Base-by-base conservation (phyloP, 1,284 basidiomycete genomes). In the Garcileccinum viscosum region DNA sequence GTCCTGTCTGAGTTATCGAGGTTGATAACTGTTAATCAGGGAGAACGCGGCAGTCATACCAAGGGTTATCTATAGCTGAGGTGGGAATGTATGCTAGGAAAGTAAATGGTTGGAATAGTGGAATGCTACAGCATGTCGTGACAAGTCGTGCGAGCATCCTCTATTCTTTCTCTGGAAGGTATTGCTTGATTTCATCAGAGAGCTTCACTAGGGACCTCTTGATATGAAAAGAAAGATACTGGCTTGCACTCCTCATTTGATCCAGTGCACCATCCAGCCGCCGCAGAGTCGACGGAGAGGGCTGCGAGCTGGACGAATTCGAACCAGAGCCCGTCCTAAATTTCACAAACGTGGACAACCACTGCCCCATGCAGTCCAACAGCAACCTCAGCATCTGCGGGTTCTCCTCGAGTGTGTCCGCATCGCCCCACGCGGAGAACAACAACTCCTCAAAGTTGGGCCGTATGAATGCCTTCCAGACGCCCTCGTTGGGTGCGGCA, bases 361-460 rank as follows among this genome's bases (percentile, higher is more conserved):
- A 68, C 22, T 50, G 62, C 12, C 47, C 14, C 17, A 60, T 59
- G 33, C 67, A 68, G 53, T 69, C 61, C 50, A 68, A 32, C 17
- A 69, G n/a, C 40, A 47, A 53, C 47, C 40, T 47, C 24, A 68
- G 22, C 67, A 68, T 69, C 24, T 68, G 67, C 0, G 67, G 67
- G 17, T 69, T 69, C 33, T 68, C 67, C 30, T 68, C 67, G 47
- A 68, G 60, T 22, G 14, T 27, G 19, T 68, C 67, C 15, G 40
- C 33, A 64, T 68, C 35, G 5, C 24, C 53, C 67, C 67, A 68
- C 15, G 67, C 67, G 22, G 60, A 37, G 47, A 33, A 44, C 60
- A 68, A 27, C 33, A 68, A 19, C 40, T 47, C 27, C 15, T 68
- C 66, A 44, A 68, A 68, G 15, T 35, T 22, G 14, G 66, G 66